Evolutionary conservation across 2,329 filamentous ascomycete species (phyloP).

Genomic region (Cordyceps fumosorosea): DNA sequence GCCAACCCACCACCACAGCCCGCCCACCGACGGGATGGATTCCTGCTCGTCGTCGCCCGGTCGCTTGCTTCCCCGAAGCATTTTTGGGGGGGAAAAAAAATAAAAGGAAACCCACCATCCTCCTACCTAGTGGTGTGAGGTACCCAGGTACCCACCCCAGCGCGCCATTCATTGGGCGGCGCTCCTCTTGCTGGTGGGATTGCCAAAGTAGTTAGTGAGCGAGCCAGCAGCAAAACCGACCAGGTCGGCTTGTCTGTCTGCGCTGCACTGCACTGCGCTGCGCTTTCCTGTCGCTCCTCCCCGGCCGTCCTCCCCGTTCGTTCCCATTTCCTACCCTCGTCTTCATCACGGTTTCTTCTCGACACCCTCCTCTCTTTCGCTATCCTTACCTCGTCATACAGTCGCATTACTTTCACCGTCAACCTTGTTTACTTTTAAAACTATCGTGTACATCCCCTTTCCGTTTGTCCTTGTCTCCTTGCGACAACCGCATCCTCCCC

Average conservation of each 20-base stretch:
- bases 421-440: neutral
- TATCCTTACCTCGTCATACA: slow-evolving; percentile 6
- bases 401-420: neutral
- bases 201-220: slow-evolving; percentile 6
- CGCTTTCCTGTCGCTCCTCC: slow-evolving; percentile 13
- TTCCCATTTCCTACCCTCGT: slow-evolving; percentile 13
- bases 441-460: neutral
- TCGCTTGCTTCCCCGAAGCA: neutral
- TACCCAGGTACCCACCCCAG: slow-evolving; percentile 8
- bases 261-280: neutral
- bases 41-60: neutral
- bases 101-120: neutral
- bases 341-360: slow-evolving; percentile 10
- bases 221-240: neutral
- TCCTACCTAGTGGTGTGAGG: slow-evolving; percentile 1
- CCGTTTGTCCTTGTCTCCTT: neutral
- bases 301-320: slow-evolving; percentile 13
- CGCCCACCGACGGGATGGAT: neutral
- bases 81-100: neutral
- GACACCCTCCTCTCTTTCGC: slow-evolving; percentile 6
- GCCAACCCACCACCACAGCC: neutral
- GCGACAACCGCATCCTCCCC: slow-evolving; percentile 1
- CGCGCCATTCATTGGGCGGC: slow-evolving; percentile 5
- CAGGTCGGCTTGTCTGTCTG: neutral
- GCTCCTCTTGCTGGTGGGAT: slow-evolving; percentile 9